A percentile compares a stretch with the other conserved stretches of the same genome.
These are phyloP conservation scores for Ogataea paraovalis DNA, from an alignment of 805 yeast genomes.

Conservation along the genomic window DNA sequence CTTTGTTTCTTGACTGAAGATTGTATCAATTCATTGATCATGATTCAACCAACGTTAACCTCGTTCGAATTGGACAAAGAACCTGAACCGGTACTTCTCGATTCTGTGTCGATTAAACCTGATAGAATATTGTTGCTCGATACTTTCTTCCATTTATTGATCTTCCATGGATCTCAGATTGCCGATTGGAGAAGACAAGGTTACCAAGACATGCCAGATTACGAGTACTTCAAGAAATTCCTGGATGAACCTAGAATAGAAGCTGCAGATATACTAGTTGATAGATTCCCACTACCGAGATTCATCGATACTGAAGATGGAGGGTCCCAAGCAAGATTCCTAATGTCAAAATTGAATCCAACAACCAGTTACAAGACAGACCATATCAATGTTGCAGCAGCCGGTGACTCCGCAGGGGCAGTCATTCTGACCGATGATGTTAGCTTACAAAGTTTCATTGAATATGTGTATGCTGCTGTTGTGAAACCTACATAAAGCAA, in stretches of 20 bases:
- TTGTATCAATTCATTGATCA: constrained; percentile 52
- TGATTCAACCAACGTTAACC: constrained; percentile 68
- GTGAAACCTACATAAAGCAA: constrained; percentile 21
- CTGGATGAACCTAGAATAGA: constrained; percentile 59
- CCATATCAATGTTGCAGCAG: constrained; percentile 19
- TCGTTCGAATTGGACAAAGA: constrained; percentile 54
- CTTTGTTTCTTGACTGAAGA: constrained; percentile 63
- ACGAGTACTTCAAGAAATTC: constrained; percentile 54
- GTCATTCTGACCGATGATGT: constrained; percentile 57
- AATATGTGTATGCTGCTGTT: constrained; percentile 40
- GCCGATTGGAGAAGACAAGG: constrained; percentile 66
- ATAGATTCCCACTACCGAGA: constrained; percentile 68
- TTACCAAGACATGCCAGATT: constrained; percentile 59
- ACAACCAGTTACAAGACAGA: constrained; percentile 48
- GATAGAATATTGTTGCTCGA: constrained; percentile 56
- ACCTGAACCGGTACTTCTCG: constrained; percentile 61
- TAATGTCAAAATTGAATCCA: constrained; percentile 67
- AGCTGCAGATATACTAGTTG: constrained; percentile 60
- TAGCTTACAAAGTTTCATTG: constrained; percentile 53
- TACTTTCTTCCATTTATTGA: constrained; percentile 65
- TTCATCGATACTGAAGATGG: constrained; percentile 73
- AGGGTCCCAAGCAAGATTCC: constrained; percentile 70
- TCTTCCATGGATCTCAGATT: constrained; percentile 61
- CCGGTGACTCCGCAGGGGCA: constrained; percentile 33
- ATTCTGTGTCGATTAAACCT: constrained; percentile 57